phyloP scores from a whole-genome alignment of 2,329 filamentous ascomycete genomes.

The Aspergillus candidus region DNA sequence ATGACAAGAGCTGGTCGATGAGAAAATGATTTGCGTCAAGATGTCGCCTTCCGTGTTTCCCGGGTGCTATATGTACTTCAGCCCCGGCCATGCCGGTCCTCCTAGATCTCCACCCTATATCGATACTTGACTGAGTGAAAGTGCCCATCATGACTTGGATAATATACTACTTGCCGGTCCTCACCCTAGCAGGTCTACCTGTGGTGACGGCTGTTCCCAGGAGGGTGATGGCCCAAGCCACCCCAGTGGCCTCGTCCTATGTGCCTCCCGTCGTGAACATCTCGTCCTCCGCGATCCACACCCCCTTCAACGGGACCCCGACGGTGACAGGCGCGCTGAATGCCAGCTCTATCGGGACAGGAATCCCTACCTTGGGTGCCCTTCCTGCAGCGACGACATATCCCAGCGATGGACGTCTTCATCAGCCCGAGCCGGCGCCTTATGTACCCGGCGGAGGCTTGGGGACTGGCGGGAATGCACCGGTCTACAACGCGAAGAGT shows the following conservation, averaged over 20 bases:
- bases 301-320: slow-evolving; percentile 59
- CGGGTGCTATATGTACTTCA: too few species aligned
- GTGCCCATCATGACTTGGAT: too few species aligned
- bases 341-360: slow-evolving; percentile 46
- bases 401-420: slow-evolving; percentile 62
- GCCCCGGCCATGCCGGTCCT: too few species aligned
- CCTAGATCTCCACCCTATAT: too few species aligned
- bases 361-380: slow-evolving; percentile 54
- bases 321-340: slow-evolving; percentile 64
- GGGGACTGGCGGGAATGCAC: slow-evolving; percentile 69
- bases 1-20: too few species aligned
- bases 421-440: slow-evolving; percentile 62
- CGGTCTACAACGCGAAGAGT: slow-evolving; percentile 69
- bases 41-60: too few species aligned
- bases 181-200: too few species aligned
- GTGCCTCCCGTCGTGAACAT: slow-evolving; percentile 43
- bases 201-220: too few species aligned
- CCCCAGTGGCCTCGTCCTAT: slow-evolving; percentile 4
- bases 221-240: background rate
- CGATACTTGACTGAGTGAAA: too few species aligned
- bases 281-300: slow-evolving; percentile 56
- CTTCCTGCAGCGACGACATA: slow-evolving; percentile 62
- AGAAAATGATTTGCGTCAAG: too few species aligned
- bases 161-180: too few species aligned
- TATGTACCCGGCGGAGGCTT: slow-evolving; percentile 67